These are phyloP conservation scores for Gastrolobium villosum DNA, from an alignment of 306 rosid genomes.

Conservation along the genomic window DNA sequence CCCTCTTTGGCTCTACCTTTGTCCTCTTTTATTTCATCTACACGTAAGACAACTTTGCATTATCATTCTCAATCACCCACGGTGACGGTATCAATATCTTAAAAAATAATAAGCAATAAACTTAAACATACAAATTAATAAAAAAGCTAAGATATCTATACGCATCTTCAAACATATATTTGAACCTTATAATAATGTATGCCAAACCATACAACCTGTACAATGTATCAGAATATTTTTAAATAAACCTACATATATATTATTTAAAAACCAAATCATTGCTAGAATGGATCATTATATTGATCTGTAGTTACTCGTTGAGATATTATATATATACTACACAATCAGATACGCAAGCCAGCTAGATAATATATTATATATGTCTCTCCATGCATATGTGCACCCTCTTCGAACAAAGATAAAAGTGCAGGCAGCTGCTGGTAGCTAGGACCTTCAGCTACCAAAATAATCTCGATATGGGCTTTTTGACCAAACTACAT, in stretches of 20 bases:
- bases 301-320: not conserved
- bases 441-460: too few relatives aligned
- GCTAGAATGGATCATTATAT: not conserved
- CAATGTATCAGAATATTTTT: not conserved
- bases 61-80: conserved; percentile 11
- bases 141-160: too few relatives aligned
- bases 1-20: conserved; percentile 15
- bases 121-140: not conserved
- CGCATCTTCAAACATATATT: too few relatives aligned
- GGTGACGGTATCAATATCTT: not conserved
- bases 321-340: too few relatives aligned
- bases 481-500: too few relatives aligned
- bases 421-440: too few relatives aligned
- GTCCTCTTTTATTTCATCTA: conserved; percentile 8
- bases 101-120: not conserved
- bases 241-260: not conserved
- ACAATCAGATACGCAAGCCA: too few relatives aligned
- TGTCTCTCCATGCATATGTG: not conserved
- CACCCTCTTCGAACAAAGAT: too few relatives aligned
- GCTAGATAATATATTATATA: not conserved
- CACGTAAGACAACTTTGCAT: conserved; percentile 18
- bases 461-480: too few relatives aligned
- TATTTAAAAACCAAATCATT: not conserved
- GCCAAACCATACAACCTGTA: too few relatives aligned
- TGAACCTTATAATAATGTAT: too few relatives aligned